Evolutionary conservation across 2,329 filamentous ascomycete species (phyloP), one percentile per base, ranked within the genome.

Genomic region (Paraphoma chrysanthemicola): DNA sequence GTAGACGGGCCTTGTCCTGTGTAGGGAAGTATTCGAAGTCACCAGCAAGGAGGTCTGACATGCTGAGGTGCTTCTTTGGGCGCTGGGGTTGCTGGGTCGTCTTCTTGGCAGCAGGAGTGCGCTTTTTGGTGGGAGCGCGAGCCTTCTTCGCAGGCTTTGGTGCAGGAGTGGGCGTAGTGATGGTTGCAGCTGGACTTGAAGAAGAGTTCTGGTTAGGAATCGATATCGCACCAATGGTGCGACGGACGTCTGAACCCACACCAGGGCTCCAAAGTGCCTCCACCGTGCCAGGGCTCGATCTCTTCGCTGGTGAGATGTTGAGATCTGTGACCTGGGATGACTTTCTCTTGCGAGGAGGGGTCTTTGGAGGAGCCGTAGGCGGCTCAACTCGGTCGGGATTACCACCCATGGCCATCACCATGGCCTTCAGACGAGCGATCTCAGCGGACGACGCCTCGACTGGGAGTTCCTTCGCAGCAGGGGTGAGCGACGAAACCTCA

Each of bases 1-100:
- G 46, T 6, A 72, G 18, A 3, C 60, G 57, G 1, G 48, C 43
- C 47, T 68, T 66, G 47, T 71, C 69, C 8, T 59, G 45, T 2
- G 49, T 18, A 1, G 48, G 44, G 5, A 71, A 55, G 1, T 39
- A 48, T 7, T 18, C 29, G 57, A 64, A 72, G 2, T 49, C 42
- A 1, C 43, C 48, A 11, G 33, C 17, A 46, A 62, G 54, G 1
- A 69, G 52, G 17, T 64, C 58, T 0, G 49, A n/a, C 23, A 67
- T 44, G 4, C 58, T 30, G 31, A 54, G 60, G n/a, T 33, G 44
- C 44, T 44, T 38, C 45, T 38, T 36, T 28, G 45, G 31, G 6
- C 14, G 11, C 16, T 47, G 48, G 18, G 28, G 39, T 43, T 36
- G 33, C 14, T 36, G 33, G 7, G 33, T 14, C 14, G 33, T 36